Evolutionary conservation across 2,329 filamentous ascomycete genomes (phyloP).

Genomic region (Aspergillus amoenus): DNA sequence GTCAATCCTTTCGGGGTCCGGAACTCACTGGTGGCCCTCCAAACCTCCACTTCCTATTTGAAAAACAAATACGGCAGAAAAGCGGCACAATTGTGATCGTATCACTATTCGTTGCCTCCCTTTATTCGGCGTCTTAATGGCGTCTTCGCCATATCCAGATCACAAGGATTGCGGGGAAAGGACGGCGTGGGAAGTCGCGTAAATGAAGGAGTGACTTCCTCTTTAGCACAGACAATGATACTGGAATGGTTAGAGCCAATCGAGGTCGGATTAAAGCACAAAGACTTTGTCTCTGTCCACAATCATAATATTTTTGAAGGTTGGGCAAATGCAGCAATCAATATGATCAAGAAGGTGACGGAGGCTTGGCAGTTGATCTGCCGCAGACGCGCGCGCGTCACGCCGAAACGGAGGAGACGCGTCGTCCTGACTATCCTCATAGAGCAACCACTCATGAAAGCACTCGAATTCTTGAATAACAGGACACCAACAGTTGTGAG

Average conservation of each 20-base stretch:
- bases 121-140: background rate
- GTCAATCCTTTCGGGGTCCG: background rate
- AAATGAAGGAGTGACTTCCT: background rate
- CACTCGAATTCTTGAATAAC: background rate
- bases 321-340: background rate
- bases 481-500: background rate
- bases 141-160: conserved; percentile 15
- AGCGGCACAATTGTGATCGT: background rate
- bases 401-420: background rate
- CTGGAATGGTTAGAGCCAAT: background rate
- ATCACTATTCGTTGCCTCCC: background rate
- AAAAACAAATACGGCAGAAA: background rate
- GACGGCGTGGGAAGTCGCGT: conserved; percentile 6
- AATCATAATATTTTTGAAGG: background rate
- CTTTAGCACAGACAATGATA: background rate
- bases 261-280: background rate
- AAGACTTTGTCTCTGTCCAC: background rate
- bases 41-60: background rate
- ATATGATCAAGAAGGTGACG: background rate
- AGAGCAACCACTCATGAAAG: background rate
- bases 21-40: conserved; percentile 27
- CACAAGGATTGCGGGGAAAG: conserved; percentile 13
- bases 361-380: conserved; percentile 3
- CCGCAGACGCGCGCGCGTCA: conserved; percentile 4
- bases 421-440: background rate